These are phyloP conservation scores for Paraphaeosphaeria minitans DNA, from an alignment of 2,329 filamentous ascomycete genomes.

Conservation along the genomic window DNA sequence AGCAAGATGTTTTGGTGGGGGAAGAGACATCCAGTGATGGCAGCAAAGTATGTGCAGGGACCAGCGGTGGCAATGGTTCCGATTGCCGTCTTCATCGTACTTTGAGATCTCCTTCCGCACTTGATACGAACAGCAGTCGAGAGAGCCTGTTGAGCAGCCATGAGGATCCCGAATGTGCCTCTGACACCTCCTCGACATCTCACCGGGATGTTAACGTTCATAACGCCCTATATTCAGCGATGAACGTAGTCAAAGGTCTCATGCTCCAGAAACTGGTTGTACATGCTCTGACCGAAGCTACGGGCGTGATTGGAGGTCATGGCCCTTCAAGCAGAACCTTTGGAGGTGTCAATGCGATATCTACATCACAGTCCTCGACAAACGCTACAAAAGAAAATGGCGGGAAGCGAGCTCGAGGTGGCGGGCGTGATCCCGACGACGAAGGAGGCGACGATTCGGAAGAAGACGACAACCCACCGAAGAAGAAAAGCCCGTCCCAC, in stretches of 20 bases:
- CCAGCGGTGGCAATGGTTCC: neutral
- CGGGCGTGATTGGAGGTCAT: neutral
- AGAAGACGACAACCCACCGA: constrained; percentile 13
- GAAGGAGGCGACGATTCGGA: constrained; percentile 8
- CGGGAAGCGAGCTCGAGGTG: constrained; percentile 14
- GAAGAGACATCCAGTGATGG: too few species aligned
- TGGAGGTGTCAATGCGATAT: neutral
- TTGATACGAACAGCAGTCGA: neutral
- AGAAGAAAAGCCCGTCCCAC: constrained; percentile 10
- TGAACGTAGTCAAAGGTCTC: constrained; percentile 8
- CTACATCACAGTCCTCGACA: too few species aligned
- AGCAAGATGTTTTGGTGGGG: too few species aligned
- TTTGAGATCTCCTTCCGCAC: neutral
- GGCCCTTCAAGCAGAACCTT: neutral
- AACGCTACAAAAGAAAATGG: neutral
- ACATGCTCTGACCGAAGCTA: constrained; percentile 3
- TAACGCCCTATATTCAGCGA: neutral
- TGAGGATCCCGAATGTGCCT: neutral
- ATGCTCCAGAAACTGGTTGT: constrained; percentile 5
- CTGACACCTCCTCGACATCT: neutral
- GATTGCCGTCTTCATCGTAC: neutral
- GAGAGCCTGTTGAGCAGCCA: neutral
- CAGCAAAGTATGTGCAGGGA: too few species aligned
- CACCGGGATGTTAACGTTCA: neutral
- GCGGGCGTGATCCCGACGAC: constrained; percentile 12